Evolutionary conservation across 1,284 basidiomycete genomes (phyloP).

Genomic region (Microbotryum lychnidis-dioicae): DNA sequence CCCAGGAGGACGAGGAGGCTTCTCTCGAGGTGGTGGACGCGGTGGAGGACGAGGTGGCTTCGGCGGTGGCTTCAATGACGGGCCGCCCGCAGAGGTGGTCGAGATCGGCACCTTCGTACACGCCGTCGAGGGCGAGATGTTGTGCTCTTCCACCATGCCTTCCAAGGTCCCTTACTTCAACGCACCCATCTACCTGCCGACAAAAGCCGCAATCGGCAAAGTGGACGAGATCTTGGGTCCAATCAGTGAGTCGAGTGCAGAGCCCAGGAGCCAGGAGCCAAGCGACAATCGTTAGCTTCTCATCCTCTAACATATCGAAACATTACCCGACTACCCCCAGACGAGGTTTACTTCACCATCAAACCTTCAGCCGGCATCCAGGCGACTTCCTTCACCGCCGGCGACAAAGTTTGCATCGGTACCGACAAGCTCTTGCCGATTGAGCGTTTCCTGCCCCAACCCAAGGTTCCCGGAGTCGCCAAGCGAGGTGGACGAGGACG

Average conservation of each 20-base stretch:
- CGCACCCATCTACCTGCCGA: constrained; percentile 96
- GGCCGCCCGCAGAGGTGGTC: constrained; percentile 39
- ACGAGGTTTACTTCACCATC: constrained; percentile 96
- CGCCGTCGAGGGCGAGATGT: constrained; percentile 97
- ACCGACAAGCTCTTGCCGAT: constrained; percentile 94
- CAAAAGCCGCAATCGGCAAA: constrained; percentile 92
- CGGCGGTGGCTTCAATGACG: constrained; percentile 36
- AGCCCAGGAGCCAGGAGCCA: too few relatives aligned
- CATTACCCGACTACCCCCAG: constrained; percentile 3
- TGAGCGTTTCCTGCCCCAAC: constrained; percentile 95
- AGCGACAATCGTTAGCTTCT: not conserved
- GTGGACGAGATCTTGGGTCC: constrained; percentile 95
- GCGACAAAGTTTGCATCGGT: constrained; percentile 96
- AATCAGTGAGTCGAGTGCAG: constrained; percentile 50
- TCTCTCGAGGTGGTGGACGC: constrained; percentile 18
- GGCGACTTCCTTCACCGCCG: constrained; percentile 88
- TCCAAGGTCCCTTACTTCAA: constrained; percentile 98
- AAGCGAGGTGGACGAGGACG: constrained; percentile 40
- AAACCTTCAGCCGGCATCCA: constrained; percentile 97
- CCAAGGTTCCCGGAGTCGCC: constrained; percentile 60
- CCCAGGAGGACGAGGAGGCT: constrained; percentile 25
- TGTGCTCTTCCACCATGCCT: constrained; percentile 74
- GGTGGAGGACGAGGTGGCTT: constrained; percentile 35
- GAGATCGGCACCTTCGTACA: constrained; percentile 65
- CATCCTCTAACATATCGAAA: not conserved